These are phyloP conservation scores for Litsea cubeba DNA, from an alignment of 164 flowering plant genomes.

Conservation along the genomic window DNA sequence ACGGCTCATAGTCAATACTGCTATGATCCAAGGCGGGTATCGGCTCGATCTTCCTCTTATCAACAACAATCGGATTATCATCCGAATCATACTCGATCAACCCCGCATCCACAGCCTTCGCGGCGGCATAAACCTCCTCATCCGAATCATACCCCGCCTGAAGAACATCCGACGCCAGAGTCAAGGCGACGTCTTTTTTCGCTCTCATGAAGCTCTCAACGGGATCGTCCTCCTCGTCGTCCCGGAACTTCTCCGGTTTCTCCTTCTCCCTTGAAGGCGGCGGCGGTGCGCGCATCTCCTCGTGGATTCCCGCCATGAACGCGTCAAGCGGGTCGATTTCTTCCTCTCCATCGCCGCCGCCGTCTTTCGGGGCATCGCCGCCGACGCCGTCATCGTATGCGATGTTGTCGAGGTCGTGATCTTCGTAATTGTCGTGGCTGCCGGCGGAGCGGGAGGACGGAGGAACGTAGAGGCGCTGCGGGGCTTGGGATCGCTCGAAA, in stretches of 20 bases:
- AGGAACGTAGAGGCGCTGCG: conserved; percentile 81
- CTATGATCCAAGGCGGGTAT: conserved; percentile 85
- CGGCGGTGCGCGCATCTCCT: conserved; percentile 67
- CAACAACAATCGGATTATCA: conserved; percentile 78
- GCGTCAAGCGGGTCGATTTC: conserved; percentile 96
- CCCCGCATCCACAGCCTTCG: conserved; percentile 97
- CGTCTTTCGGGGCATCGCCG: conserved; percentile 12
- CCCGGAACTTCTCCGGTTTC: conserved; percentile 57
- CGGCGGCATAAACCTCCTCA: conserved; percentile 98
- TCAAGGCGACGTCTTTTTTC: conserved; percentile 84
- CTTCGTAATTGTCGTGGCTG: conserved; percentile 58
- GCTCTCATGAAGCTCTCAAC: conserved; percentile 85
- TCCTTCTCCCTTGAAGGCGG: conserved; percentile 44
- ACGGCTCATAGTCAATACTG: conserved; percentile 72
- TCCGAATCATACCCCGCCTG: conserved; percentile 94
- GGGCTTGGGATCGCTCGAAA: conserved; percentile 83
- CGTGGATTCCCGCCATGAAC: conserved; percentile 91
- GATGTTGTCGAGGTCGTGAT: conserved; percentile 80
- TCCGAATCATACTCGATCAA: conserved; percentile 90
- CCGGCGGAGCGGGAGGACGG: conserved; percentile 52
- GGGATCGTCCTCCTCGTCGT: conserved; percentile 80
- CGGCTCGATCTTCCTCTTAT: conserved; percentile 90
- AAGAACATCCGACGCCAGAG: conserved; percentile 83
- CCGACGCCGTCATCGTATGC: conserved; percentile 53
- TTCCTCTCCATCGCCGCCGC: conserved; percentile 29